A percentile compares a stretch with the other conserved stretches of the same genome.
Evolutionary conservation across 768 basidiomycete genomes (phyloP).

Genomic region (Boletus edulis): DNA sequence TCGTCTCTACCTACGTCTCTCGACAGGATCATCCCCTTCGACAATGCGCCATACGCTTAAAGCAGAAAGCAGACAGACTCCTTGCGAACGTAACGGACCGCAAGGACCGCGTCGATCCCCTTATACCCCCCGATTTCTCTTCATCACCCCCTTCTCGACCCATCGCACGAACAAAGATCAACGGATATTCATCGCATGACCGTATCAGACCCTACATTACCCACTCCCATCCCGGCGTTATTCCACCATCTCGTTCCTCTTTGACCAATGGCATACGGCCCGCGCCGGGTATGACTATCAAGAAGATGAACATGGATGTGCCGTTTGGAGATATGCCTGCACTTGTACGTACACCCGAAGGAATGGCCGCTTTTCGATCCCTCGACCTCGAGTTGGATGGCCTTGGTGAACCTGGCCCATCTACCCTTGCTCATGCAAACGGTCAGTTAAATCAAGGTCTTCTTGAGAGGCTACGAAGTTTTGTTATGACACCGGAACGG

Average conservation of each 20-base stretch:
- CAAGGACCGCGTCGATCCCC: conserved; percentile 73
- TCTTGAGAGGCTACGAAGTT: conserved; percentile 19
- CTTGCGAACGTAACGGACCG: conserved; percentile 88
- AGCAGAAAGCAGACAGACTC: conserved; percentile 80
- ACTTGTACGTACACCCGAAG: conserved; percentile 64
- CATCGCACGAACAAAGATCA: conserved; percentile 43
- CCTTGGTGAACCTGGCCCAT: conserved; percentile 34
- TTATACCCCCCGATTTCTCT: conserved; percentile 51
- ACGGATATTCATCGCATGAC: conserved; percentile 35
- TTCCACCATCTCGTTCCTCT: conserved; percentile 9
- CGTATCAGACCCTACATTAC: conserved; percentile 25
- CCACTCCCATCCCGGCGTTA: conserved; percentile 2
- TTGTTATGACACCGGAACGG: conserved; percentile 21
- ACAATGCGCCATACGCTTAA: conserved; percentile 74
- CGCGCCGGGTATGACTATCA: conserved; percentile 5
- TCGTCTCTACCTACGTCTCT: neutral
- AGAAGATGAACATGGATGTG: conserved; percentile 34
- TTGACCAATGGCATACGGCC: conserved; percentile 19
- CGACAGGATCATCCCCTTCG: conserved; percentile 85
- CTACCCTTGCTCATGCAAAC: conserved; percentile 31
- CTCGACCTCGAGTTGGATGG: conserved; percentile 54
- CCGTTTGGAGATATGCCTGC: conserved; percentile 68
- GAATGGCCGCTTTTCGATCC: conserved; percentile 67
- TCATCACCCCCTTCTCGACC: conserved; percentile 22
- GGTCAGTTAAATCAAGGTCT: conserved; percentile 24